These are phyloP conservation scores for Kodamaea suecica DNA, from an alignment of 1,139 yeast species.

Conservation along the genomic window DNA sequence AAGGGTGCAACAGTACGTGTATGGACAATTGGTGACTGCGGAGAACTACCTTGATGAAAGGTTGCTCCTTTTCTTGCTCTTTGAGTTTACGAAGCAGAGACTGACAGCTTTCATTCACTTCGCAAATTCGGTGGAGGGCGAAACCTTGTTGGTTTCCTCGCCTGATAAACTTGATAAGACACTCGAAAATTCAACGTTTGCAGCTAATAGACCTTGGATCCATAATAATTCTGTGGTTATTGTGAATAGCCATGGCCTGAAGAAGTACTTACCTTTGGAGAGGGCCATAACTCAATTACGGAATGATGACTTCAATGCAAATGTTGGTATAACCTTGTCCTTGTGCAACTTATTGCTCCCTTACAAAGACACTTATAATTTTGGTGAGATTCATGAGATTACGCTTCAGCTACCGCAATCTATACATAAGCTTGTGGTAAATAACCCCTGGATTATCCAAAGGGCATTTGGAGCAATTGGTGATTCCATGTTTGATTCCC, in stretches of 20 bases:
- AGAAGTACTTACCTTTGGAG: slow-evolving; percentile 5
- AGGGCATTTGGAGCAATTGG: slow-evolving; percentile 4
- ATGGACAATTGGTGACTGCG: slow-evolving; percentile 44
- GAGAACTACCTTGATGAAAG: slow-evolving; percentile 46
- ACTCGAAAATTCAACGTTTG: slow-evolving; percentile 15
- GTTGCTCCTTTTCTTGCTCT: slow-evolving; percentile 41
- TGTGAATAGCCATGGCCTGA: slow-evolving; percentile 8
- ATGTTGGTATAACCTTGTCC: slow-evolving; percentile 6
- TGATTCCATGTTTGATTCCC: no score
- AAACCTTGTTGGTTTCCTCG: slow-evolving; percentile 48
- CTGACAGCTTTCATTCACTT: slow-evolving; percentile 47
- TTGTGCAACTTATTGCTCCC: slow-evolving; percentile 1
- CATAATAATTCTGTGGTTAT: slow-evolving; percentile 29
- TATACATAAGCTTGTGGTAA: slow-evolving; percentile 4
- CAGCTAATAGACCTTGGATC: slow-evolving; percentile 46
- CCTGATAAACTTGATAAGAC: slow-evolving; percentile 43
- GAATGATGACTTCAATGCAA: slow-evolving; percentile 8
- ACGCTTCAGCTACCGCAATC: slow-evolving; percentile 7
- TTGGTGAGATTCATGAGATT: slow-evolving; percentile 11
- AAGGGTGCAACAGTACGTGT: slow-evolving; percentile 27
- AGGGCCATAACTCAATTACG: slow-evolving; percentile 11
- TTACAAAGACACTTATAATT: slow-evolving; percentile 5
- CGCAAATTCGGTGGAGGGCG: slow-evolving; percentile 52
- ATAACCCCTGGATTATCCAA: slow-evolving; percentile 11
- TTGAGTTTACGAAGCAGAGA: slow-evolving; percentile 27